phyloP scores from a whole-genome alignment of 768 basidiomycete species.

The Fistulinella prunicolor region DNA sequence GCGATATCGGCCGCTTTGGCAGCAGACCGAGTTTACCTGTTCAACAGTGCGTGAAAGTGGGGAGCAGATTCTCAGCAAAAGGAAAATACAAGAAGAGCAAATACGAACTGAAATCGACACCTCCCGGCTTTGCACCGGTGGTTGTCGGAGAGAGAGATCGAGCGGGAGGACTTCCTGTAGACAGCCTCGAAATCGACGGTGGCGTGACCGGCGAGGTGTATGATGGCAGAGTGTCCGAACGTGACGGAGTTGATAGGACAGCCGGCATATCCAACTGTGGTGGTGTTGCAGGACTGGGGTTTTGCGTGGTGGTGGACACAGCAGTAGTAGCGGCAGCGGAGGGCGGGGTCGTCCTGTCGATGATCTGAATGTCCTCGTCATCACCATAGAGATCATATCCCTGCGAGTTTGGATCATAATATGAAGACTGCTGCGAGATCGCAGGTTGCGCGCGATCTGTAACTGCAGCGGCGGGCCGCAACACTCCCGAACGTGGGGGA shows the following conservation, averaged over 20 bases:
- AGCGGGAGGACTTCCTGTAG: not conserved
- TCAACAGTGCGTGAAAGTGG: no score
- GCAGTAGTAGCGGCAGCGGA: not conserved
- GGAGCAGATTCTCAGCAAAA: no score
- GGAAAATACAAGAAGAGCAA: not conserved
- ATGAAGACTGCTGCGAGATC: slow-evolving; percentile 23
- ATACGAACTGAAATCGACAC: slow-evolving; percentile 35
- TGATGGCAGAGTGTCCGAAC: slow-evolving; percentile 2
- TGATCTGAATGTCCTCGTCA: slow-evolving; percentile 14
- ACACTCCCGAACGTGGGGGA: slow-evolving; percentile 14
- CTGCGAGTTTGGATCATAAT: slow-evolving; percentile 35
- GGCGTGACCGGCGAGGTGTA: slow-evolving; percentile 8
- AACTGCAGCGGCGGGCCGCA: not conserved
- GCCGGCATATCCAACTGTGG: not conserved
- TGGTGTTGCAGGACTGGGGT: not conserved
- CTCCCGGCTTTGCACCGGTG: not conserved
- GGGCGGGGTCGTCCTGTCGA: not conserved
- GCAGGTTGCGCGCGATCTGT: slow-evolving; percentile 1
- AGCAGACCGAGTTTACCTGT: slow-evolving; percentile 69
- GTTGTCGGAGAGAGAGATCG: slow-evolving; percentile 13
- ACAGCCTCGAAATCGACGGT: not conserved
- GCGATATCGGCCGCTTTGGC: slow-evolving; percentile 71
- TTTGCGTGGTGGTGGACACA: not conserved
- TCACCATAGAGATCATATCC: slow-evolving; percentile 29
- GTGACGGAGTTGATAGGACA: slow-evolving; percentile 1